Conservation (phyloP, 1,284 basidiomycete genomes). For the Ustilago crameri region DNA sequence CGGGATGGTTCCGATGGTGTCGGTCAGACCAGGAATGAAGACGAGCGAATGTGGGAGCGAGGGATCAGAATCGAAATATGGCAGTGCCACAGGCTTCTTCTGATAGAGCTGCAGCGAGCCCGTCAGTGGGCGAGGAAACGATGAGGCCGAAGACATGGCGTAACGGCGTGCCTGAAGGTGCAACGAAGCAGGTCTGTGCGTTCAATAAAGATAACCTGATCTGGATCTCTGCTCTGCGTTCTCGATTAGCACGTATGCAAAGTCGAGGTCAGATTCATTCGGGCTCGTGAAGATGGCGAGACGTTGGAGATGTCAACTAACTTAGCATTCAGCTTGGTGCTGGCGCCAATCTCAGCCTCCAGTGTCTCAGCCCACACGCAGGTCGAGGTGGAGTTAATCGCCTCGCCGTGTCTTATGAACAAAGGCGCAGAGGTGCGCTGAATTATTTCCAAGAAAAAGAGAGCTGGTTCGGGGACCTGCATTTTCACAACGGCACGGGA, state of each 20-base stretch:
- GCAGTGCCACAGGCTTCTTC: slow-evolving; percentile 40
- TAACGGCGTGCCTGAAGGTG: too few relatives aligned
- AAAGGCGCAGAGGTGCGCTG: background rate
- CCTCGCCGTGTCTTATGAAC: background rate
- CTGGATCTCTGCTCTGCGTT: background rate
- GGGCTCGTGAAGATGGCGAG: too few relatives aligned
- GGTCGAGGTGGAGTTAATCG: background rate
- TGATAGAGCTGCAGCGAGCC: slow-evolving; percentile 52
- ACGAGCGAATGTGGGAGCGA: slow-evolving; percentile 49
- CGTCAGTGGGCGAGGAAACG: slow-evolving; percentile 10
- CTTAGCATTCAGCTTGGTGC: too few relatives aligned
- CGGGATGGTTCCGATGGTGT: slow-evolving; percentile 58
- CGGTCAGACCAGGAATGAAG: slow-evolving; percentile 59
- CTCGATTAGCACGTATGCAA: background rate
- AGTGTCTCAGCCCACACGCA: background rate
- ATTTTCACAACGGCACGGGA: too few relatives aligned
- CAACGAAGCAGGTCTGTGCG: background rate
- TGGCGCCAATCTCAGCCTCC: background rate
- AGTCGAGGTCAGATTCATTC: too few relatives aligned
- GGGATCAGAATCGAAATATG: slow-evolving; percentile 55
- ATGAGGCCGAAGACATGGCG: slow-evolving; percentile 1
- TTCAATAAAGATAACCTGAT: background rate
- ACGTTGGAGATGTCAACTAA: too few relatives aligned
- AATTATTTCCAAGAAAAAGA: background rate
- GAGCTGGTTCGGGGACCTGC: background rate